Evolutionary conservation across 257 asterid species (phyloP).

Genomic region (Sherardia arvensis): DNA sequence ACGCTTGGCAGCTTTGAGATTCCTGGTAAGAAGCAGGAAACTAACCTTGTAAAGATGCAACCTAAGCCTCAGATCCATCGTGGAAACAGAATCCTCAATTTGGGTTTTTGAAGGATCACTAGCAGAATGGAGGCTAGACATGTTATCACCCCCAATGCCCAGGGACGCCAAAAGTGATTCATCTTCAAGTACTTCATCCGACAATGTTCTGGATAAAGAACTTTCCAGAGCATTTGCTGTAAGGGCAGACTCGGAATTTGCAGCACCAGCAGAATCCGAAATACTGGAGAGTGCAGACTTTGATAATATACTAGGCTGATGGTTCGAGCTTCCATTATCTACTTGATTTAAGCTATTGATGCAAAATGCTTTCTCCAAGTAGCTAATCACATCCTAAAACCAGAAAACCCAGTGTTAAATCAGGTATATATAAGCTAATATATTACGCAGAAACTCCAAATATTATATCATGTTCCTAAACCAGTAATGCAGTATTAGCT

Average conservation of each 20-base stretch:
- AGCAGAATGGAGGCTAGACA: constrained; percentile 41
- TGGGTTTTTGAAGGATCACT: constrained; percentile 48
- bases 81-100: constrained; percentile 44
- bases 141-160: constrained; percentile 39
- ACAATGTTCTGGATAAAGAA: constrained; percentile 52
- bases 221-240: constrained; percentile 35
- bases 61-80: constrained; percentile 56
- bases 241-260: constrained; percentile 41
- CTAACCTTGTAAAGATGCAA: constrained; percentile 78
- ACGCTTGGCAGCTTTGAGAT: constrained; percentile 85
- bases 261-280: constrained; percentile 26
- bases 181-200: constrained; percentile 80
- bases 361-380: constrained; percentile 74
- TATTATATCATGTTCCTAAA: not conserved
- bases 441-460: not conserved
- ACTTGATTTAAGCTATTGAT: constrained; percentile 50
- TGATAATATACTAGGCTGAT: constrained; percentile 29
- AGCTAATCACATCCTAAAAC: constrained; percentile 77
- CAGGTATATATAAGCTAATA: not conserved
- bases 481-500: not conserved
- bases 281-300: constrained; percentile 45
- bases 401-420: constrained; percentile 21
- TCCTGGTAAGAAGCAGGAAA: constrained; percentile 59
- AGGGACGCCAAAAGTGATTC: constrained; percentile 64
- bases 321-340: constrained; percentile 48